A percentile compares a stretch with the other conserved stretches of the same genome.
phyloP scores from a whole-genome alignment of 257 asterid genomes.

The Solanum appendiculatum region DNA sequence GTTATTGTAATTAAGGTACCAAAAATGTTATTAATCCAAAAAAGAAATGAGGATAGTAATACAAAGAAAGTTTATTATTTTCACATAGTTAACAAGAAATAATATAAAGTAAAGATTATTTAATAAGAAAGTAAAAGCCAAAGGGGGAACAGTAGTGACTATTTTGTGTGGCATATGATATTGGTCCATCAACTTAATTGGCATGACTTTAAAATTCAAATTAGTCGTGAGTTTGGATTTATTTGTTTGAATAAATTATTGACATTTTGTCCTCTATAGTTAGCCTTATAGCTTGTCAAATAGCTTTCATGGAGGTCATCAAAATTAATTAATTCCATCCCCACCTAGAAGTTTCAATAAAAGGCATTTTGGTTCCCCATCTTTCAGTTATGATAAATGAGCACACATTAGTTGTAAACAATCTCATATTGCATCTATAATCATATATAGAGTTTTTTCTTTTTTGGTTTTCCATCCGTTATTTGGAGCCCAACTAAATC shows the following conservation, averaged over 20 bases:
- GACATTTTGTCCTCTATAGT: not conserved
- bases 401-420: not conserved
- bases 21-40: too few relatives aligned
- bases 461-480: fast-evolving
- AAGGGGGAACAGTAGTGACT: not conserved
- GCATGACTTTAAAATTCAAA: not conserved
- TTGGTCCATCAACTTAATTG: not conserved
- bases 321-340: not conserved
- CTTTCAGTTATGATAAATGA: not conserved
- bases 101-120: not conserved
- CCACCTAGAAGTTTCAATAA: not conserved
- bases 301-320: not conserved
- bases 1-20: too few relatives aligned
- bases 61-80: not conserved
- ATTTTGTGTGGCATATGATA: not conserved
- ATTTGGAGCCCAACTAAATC: too few relatives aligned
- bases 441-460: not conserved
- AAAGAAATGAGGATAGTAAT: too few relatives aligned
- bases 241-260: not conserved
- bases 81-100: not conserved
- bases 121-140: not conserved
- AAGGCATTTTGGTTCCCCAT: not conserved
- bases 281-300: not conserved
- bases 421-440: not conserved
- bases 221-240: not conserved